Conservation (phyloP, 768 basidiomycete species). For the Symmetrospora coprosmae region DNA sequence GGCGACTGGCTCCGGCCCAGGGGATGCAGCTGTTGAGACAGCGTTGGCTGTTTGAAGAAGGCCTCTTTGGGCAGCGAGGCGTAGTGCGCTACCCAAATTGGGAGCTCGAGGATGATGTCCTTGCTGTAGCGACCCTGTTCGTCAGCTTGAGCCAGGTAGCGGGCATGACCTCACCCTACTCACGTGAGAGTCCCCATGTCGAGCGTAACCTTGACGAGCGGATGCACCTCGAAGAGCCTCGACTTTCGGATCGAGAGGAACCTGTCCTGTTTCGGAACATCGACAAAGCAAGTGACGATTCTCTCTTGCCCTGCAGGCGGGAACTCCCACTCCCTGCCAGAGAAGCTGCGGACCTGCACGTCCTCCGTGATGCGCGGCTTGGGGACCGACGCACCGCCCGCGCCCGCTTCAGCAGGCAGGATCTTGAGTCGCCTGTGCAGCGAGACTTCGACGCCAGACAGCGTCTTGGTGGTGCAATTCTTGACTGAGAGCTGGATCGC, state of each 20-base stretch:
- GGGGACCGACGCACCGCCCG: background rate
- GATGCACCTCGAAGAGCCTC: conserved; percentile 28
- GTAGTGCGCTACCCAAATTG: conserved; percentile 29
- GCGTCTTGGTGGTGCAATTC: conserved; percentile 27
- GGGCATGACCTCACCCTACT: background rate
- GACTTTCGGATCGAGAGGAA: conserved; percentile 25
- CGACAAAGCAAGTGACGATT: background rate
- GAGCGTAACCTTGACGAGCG: conserved; percentile 21
- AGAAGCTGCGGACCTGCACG: conserved; percentile 15
- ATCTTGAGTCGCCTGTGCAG: conserved; percentile 24
- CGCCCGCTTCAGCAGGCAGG: background rate
- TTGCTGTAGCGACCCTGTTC: conserved; percentile 12
- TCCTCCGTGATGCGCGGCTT: conserved; percentile 22
- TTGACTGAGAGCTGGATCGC: conserved; percentile 19
- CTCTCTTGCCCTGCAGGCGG: conserved; percentile 16
- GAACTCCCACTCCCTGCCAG: conserved; percentile 29
- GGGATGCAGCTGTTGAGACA: too few species aligned
- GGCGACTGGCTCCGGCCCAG: too few species aligned
- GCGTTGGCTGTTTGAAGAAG: too few species aligned
- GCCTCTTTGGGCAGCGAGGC: conserved; percentile 25
- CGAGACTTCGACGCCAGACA: conserved; percentile 26
- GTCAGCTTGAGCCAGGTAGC: background rate
- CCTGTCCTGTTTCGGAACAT: conserved; percentile 18
- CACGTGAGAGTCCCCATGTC: conserved; percentile 27
- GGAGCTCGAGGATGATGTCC: conserved; percentile 28